A percentile compares a stretch with the other conserved stretches of the same genome.
phyloP scores from a whole-genome alignment of 306 rosid species.

The Fagus crenata region DNA sequence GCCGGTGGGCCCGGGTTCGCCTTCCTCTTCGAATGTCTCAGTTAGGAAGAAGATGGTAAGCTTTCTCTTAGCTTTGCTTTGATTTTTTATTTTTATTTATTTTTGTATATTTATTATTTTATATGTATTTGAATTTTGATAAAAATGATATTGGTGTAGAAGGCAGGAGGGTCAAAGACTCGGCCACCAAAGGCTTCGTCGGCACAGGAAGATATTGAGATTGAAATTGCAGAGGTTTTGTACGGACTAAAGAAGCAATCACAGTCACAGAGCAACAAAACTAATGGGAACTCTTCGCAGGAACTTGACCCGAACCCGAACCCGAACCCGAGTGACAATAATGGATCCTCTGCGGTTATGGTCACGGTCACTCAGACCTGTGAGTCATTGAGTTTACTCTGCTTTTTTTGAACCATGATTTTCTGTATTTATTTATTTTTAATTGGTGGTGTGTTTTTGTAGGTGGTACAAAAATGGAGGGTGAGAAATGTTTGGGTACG shows the following conservation, averaged over 20 bases:
- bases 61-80: neutral
- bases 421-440: neutral
- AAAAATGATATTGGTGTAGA: slow-evolving; percentile 36
- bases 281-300: slow-evolving; percentile 18
- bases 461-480: slow-evolving; percentile 36
- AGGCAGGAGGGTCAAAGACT: slow-evolving; percentile 36
- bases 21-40: slow-evolving; percentile 39
- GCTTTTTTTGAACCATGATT: neutral
- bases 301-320: slow-evolving; percentile 33
- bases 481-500: slow-evolving; percentile 12
- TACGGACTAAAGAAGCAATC: slow-evolving; percentile 43
- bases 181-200: slow-evolving; percentile 34
- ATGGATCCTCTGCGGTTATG: neutral
- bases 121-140: neutral
- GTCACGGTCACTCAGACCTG: no score
- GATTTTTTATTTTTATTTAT: neutral
- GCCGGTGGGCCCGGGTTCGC: slow-evolving; percentile 26
- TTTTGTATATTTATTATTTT: neutral
- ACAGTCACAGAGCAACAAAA: slow-evolving; percentile 2
- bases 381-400: neutral
- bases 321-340: neutral
- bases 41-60: slow-evolving; percentile 53
- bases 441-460: neutral
- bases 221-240: slow-evolving; percentile 80
- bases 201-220: slow-evolving; percentile 49